phyloP scores from a whole-genome alignment of 768 basidiomycete species.

The Macrolepiota dolichaula region DNA sequence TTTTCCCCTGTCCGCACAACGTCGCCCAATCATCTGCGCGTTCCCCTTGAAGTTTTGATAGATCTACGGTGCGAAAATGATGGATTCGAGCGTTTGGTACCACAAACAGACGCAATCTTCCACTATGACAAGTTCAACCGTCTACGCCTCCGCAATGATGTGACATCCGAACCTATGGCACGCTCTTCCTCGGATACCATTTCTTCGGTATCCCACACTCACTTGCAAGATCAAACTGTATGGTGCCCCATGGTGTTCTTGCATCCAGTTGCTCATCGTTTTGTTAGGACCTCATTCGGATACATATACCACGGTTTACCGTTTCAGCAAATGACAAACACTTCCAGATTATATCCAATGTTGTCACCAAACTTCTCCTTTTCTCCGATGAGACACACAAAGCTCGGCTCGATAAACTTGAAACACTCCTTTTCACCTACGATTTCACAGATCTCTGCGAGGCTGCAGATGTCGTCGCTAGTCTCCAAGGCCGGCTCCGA shows the following conservation, averaged over 20 bases:
- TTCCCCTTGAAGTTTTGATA: conserved; percentile 90
- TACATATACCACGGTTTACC: conserved; percentile 83
- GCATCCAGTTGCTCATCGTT: background rate
- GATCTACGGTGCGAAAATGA: conserved; percentile 80
- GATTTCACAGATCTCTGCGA: conserved; percentile 79
- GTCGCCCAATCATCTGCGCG: conserved; percentile 45
- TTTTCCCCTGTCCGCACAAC: conserved; percentile 65
- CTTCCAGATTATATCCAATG: conserved; percentile 81
- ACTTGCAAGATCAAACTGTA: conserved; percentile 34
- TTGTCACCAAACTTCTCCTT: conserved; percentile 84
- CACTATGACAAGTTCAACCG: conserved; percentile 96
- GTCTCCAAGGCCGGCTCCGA: conserved; percentile 72
- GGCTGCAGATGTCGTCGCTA: conserved; percentile 66
- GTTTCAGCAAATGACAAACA: conserved; percentile 81
- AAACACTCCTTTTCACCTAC: conserved; percentile 81
- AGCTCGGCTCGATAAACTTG: conserved; percentile 70
- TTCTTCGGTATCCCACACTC: conserved; percentile 18
- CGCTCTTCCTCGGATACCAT: conserved; percentile 35
- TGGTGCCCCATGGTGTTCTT: background rate
- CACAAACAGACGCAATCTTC: conserved; percentile 81
- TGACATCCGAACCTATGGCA: conserved; percentile 46
- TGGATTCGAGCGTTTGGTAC: conserved; percentile 86
- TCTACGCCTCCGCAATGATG: conserved; percentile 72
- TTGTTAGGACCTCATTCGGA: conserved; percentile 71
- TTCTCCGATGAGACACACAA: conserved; percentile 87